phyloP scores from a whole-genome alignment of 805 yeast species.

The Scheffersomyces ergatensis region DNA sequence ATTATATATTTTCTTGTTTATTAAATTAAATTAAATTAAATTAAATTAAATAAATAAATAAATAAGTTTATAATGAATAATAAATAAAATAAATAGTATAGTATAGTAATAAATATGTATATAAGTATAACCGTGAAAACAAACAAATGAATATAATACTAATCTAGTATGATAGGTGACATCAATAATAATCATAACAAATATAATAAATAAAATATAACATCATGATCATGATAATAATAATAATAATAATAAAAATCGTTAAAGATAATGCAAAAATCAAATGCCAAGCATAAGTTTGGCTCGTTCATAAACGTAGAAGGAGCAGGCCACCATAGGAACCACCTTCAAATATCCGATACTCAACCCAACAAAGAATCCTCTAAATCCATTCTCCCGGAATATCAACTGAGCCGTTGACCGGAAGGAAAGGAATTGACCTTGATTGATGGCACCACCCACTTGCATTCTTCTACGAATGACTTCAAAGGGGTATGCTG shows the following conservation, averaged over 20 bases:
- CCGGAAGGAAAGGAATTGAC: slow-evolving; percentile 52
- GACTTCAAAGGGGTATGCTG: slow-evolving; percentile 96
- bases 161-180: too few species aligned
- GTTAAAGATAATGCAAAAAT: background rate
- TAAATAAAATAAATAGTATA: too few species aligned
- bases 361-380: slow-evolving; percentile 91
- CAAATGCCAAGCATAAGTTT: slow-evolving; percentile 65
- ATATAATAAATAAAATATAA: slow-evolving; percentile 1
- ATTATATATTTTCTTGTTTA: background rate
- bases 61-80: slow-evolving; percentile 5
- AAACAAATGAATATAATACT: too few species aligned
- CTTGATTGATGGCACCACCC: slow-evolving; percentile 69
- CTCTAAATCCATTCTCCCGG: slow-evolving; percentile 74
- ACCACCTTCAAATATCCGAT: slow-evolving; percentile 94
- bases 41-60: slow-evolving; percentile 6
- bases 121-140: background rate
- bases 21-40: slow-evolving; percentile 2
- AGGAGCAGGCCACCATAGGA: slow-evolving; percentile 97
- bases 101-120: slow-evolving; percentile 2
- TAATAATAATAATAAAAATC: slow-evolving; percentile 18
- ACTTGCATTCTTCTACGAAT: slow-evolving; percentile 95
- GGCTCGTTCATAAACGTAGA: slow-evolving; percentile 87
- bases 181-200: slow-evolving; percentile 1
- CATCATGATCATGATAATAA: too few species aligned
- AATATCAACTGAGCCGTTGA: slow-evolving; percentile 60